These are phyloP conservation scores for Hymenoscyphus albidus DNA, from an alignment of 2,329 filamentous ascomycete genomes.

Conservation along the genomic window DNA sequence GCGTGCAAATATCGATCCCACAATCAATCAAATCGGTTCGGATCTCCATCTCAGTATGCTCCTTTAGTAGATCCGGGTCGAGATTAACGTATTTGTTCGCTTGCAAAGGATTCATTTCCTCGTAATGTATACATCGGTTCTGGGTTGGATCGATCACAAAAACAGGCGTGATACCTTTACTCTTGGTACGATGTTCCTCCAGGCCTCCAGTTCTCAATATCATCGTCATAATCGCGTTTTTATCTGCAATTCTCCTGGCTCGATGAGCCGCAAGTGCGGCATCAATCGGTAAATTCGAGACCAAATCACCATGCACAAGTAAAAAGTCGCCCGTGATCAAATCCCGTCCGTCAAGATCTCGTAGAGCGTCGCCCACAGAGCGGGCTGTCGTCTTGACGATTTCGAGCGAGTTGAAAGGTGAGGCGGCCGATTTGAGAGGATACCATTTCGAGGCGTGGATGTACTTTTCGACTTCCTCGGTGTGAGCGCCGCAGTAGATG, in stretches of 20 bases:
- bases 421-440: conserved; percentile 59
- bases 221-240: conserved; percentile 97
- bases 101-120: conserved; percentile 74
- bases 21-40: conserved; percentile 88
- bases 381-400: conserved; percentile 81
- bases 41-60: conserved; percentile 71
- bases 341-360: conserved; percentile 82
- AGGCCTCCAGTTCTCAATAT: conserved; percentile 75
- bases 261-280: conserved; percentile 73
- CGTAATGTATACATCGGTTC: conserved; percentile 85
- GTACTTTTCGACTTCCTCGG: conserved; percentile 82
- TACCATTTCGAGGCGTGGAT: conserved; percentile 76
- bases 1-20: conserved; percentile 95
- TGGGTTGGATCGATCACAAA: conserved; percentile 82
- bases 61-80: conserved; percentile 73
- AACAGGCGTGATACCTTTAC: conserved; percentile 69
- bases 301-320: conserved; percentile 85
- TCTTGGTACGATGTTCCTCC: conserved; percentile 69
- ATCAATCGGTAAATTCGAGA: conserved; percentile 86
- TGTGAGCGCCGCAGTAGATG: conserved; percentile 85
- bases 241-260: conserved; percentile 74
- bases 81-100: conserved; percentile 64
- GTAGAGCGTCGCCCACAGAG: conserved; percentile 90
- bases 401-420: conserved; percentile 74
- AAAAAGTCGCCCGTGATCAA: conserved; percentile 89